Evolutionary conservation across 2,329 filamentous ascomycete species (phyloP).

Genomic region (Lachnellula subtilissima): DNA sequence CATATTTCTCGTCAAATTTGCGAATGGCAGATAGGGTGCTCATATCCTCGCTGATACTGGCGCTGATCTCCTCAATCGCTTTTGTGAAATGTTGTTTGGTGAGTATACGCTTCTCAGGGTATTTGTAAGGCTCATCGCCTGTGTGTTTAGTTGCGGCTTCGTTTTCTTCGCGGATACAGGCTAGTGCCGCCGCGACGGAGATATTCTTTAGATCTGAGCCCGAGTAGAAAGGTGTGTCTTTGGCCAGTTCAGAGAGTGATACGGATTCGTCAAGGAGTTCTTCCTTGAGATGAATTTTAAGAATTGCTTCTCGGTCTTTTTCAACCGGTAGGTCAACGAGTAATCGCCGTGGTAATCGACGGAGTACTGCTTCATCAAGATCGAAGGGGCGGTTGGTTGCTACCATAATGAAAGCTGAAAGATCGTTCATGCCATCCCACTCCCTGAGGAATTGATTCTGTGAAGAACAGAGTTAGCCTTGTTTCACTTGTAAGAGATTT

Average conservation of each 20-base stretch:
- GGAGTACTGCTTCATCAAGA: constrained; percentile 79
- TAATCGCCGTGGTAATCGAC: constrained; percentile 68
- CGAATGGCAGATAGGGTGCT: constrained; percentile 75
- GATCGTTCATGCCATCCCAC: constrained; percentile 85
- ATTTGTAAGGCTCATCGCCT: constrained; percentile 41
- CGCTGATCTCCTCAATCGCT: constrained; percentile 82
- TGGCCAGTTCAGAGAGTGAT: constrained; percentile 57
- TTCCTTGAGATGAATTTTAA: constrained; percentile 65
- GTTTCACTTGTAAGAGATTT: no score
- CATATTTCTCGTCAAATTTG: constrained; percentile 94
- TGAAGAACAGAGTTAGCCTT: no score
- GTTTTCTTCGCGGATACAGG: constrained; percentile 72
- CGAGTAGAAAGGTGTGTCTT: constrained; percentile 70
- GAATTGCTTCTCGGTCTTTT: constrained; percentile 61
- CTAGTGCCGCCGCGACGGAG: constrained; percentile 73
- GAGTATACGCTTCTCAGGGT: constrained; percentile 66
- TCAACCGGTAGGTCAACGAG: constrained; percentile 69
- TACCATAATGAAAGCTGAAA: constrained; percentile 94
- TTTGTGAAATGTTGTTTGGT: constrained; percentile 71
- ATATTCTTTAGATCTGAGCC: constrained; percentile 81
- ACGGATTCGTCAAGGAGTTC: constrained; percentile 60
- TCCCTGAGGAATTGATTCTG: constrained; percentile 88
- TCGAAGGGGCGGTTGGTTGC: constrained; percentile 95
- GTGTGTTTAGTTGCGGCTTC: constrained; percentile 35
- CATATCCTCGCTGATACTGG: constrained; percentile 94